A percentile compares a stretch with the other conserved stretches of the same genome.
These are phyloP conservation scores for Dactylella cylindrospora DNA, from an alignment of 2,329 filamentous ascomycete genomes.

Conservation along the genomic window DNA sequence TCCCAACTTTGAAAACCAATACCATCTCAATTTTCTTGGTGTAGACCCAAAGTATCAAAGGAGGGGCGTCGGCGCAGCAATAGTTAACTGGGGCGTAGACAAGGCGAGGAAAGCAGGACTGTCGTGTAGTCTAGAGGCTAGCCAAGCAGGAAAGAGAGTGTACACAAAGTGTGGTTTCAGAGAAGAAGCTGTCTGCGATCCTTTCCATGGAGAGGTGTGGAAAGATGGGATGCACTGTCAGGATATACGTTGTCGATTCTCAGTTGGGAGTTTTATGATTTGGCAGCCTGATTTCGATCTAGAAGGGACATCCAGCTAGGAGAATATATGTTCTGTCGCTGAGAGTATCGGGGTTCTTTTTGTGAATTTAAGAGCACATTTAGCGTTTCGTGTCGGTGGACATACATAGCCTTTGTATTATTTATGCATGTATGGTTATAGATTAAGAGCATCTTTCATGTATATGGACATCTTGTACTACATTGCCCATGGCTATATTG, in stretches of 20 bases:
- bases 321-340: too few species aligned
- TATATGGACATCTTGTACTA: too few species aligned
- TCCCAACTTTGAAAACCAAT: slow-evolving; percentile 22
- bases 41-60: slow-evolving; percentile 37
- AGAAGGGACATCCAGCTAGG: too few species aligned
- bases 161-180: slow-evolving; percentile 33
- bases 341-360: too few species aligned
- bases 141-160: slow-evolving; percentile 28
- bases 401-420: too few species aligned
- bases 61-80: slow-evolving; percentile 23
- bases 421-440: too few species aligned
- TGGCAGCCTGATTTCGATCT: too few species aligned
- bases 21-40: slow-evolving; percentile 32
- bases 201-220: slow-evolving; percentile 22
- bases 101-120: slow-evolving; percentile 15
- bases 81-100: slow-evolving; percentile 29
- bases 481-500: too few species aligned
- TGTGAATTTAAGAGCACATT: too few species aligned
- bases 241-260: slow-evolving; percentile 21
- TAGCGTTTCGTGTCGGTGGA: too few species aligned
- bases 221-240: slow-evolving; percentile 36
- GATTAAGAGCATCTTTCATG: too few species aligned
- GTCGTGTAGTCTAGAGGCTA: slow-evolving; percentile 26
- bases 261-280: slow-evolving; percentile 39
- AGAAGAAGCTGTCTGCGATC: slow-evolving; percentile 15